Percentiles rank a stretch among this genome's conserved stretches.
Conservation (phyloP, 768 basidiomycete genomes). For the Epithele typhae region DNA sequence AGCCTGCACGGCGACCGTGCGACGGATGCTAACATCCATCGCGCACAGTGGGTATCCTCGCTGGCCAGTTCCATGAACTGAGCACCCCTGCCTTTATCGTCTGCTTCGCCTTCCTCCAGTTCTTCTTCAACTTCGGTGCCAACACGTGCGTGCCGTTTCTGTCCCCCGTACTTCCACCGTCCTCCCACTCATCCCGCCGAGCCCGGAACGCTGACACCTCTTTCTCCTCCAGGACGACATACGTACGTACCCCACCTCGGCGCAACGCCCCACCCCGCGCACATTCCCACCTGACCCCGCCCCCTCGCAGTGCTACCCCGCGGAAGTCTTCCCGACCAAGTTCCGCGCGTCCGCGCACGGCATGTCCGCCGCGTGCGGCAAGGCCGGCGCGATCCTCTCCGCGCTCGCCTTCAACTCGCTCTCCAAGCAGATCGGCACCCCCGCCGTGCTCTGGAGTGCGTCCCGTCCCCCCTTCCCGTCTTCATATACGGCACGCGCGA, state of each 20-base stretch:
- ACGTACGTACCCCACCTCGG: conserved; percentile 19
- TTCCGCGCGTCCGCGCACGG: conserved; percentile 75
- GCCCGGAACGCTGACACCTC: not conserved
- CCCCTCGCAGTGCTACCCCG: conserved; percentile 55
- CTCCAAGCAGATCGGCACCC: conserved; percentile 56
- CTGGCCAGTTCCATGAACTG: conserved; percentile 56
- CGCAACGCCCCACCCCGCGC: too few relatives aligned
- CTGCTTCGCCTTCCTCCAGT: conserved; percentile 68
- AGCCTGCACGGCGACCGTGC: too few relatives aligned
- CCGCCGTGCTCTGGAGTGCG: conserved; percentile 68
- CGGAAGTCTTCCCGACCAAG: conserved; percentile 76
- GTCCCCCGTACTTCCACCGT: not conserved
- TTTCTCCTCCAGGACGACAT: conserved; percentile 14
- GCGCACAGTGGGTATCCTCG: conserved; percentile 57
- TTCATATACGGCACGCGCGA: not conserved
- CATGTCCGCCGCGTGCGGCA: conserved; percentile 68
- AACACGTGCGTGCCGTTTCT: conserved; percentile 44
- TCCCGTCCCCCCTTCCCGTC: conserved; percentile 15
- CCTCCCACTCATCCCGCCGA: not conserved
- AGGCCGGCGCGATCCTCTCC: conserved; percentile 73
- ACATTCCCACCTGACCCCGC: not conserved
- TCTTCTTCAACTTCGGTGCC: conserved; percentile 83
- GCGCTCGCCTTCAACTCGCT: conserved; percentile 70
- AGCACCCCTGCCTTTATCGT: conserved; percentile 62
- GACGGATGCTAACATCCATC: not conserved